phyloP scores from a whole-genome alignment of 495 filamentous ascomycete genomes.

The Pyrenula aspistea region DNA sequence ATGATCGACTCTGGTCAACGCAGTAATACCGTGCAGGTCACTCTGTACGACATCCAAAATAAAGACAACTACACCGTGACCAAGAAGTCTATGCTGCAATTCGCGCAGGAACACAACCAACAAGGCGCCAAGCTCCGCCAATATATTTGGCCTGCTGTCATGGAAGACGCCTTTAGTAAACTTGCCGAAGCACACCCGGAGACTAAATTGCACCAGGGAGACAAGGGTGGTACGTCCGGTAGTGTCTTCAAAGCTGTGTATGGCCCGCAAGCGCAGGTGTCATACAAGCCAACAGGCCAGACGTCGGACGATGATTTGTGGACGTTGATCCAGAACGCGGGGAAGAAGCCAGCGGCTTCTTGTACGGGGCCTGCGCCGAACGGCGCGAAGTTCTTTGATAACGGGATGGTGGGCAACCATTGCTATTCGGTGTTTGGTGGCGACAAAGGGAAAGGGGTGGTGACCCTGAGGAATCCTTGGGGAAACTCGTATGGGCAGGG shows the following conservation, averaged over 20 bases:
- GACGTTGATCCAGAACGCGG: background rate
- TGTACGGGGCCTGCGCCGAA: background rate
- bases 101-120: background rate
- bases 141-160: background rate
- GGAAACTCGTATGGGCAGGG: background rate
- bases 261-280: background rate
- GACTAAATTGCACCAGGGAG: background rate
- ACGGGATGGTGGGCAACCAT: background rate
- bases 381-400: background rate
- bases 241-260: background rate
- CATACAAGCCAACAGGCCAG: background rate
- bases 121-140: background rate
- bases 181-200: background rate
- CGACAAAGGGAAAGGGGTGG: background rate
- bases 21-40: background rate
- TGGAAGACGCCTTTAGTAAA: background rate
- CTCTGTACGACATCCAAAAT: background rate
- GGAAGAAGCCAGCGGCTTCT: background rate
- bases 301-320: background rate
- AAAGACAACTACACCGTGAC: background rate
- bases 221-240: background rate
- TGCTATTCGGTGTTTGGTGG: background rate
- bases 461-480: background rate
- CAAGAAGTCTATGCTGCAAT: background rate
- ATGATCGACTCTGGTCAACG: background rate